Evolutionary conservation across 768 basidiomycete species (phyloP).

Genomic region (Xanthoconium purpureum): DNA sequence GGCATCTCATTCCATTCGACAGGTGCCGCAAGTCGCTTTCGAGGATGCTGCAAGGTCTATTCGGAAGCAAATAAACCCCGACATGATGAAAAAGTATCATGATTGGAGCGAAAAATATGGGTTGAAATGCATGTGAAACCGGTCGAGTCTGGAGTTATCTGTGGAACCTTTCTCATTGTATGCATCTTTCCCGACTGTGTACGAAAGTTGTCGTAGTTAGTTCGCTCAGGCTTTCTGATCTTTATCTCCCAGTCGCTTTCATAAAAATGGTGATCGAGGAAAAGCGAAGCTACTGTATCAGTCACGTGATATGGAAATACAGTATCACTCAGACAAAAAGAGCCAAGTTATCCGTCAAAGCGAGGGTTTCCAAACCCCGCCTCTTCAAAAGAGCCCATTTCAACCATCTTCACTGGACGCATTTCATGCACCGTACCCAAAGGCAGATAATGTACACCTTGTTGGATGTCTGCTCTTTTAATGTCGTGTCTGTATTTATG

Average conservation of each 20-base stretch:
- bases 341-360: too few relatives aligned
- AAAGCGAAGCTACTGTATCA: too few relatives aligned
- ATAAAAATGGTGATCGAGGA: too few relatives aligned
- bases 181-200: neutral
- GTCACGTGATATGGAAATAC: too few relatives aligned
- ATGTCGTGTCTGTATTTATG: neutral
- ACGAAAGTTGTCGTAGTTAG: neutral
- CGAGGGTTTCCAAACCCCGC: too few relatives aligned
- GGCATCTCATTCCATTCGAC: neutral
- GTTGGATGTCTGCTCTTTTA: neutral
- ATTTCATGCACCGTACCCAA: neutral
- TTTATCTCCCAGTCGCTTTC: too few relatives aligned
- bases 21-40: constrained; percentile 80
- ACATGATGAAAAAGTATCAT: constrained; percentile 67
- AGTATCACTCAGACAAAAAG: too few relatives aligned
- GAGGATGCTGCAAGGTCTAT: constrained; percentile 66
- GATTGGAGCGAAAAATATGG: constrained; percentile 55
- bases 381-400: too few relatives aligned
- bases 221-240: too few relatives aligned
- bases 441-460: neutral
- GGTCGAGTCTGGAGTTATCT: neutral
- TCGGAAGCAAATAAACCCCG: constrained; percentile 81
- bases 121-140: constrained; percentile 12
- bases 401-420: too few relatives aligned
- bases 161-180: neutral